Conservation (phyloP, 345 rosid species). For the Murraya koenigii region DNA sequence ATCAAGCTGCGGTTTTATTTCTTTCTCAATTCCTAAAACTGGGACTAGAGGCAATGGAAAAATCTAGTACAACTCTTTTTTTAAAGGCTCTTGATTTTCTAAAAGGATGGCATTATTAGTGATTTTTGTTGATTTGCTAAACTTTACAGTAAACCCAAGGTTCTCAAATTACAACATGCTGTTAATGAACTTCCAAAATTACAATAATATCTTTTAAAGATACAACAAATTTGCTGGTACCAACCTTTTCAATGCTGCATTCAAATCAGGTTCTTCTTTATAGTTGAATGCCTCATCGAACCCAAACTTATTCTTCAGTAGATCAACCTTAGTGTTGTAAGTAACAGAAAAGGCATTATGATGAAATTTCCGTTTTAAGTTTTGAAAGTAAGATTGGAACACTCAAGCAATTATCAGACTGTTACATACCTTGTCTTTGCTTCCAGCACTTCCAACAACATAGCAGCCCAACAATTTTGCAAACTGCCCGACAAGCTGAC, state of each 20-base stretch:
- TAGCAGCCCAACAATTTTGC: slow-evolving; percentile 29
- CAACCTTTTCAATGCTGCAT: slow-evolving; percentile 36
- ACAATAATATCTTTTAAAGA: background rate
- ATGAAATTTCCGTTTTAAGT: background rate
- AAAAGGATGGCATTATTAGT: background rate
- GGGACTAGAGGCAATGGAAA: too few species aligned
- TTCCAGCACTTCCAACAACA: slow-evolving; percentile 39
- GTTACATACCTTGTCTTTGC: slow-evolving; percentile 22
- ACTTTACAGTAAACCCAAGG: background rate
- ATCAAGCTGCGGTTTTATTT: too few species aligned
- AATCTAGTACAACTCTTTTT: background rate
- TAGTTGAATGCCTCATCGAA: slow-evolving; percentile 43
- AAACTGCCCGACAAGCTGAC: slow-evolving; percentile 38
- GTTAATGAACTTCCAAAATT: background rate
- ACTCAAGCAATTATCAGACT: too few species aligned
- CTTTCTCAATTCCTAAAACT: too few species aligned
- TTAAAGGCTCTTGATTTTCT: background rate
- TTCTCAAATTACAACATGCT: background rate
- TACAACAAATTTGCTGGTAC: background rate
- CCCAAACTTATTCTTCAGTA: slow-evolving; percentile 30
- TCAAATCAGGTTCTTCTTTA: slow-evolving; percentile 25
- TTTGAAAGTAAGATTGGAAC: background rate
- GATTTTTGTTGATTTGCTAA: background rate
- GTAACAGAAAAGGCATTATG: background rate
- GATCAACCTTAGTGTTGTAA: slow-evolving; percentile 21